Conservation (phyloP, 2,329 filamentous ascomycete species). For the Monosporascus ibericus region DNA sequence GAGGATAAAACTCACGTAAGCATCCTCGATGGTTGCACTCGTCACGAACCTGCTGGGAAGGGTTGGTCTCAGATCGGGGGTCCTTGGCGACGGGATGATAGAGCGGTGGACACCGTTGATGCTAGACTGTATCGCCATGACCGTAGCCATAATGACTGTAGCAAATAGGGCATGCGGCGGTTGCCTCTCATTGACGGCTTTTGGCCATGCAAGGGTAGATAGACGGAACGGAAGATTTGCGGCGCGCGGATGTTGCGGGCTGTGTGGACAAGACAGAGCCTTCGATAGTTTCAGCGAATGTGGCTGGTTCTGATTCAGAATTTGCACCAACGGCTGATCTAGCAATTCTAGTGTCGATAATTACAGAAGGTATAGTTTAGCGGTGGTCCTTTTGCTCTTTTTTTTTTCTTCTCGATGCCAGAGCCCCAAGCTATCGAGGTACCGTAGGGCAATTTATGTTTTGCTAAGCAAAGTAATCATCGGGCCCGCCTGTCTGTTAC, state of each 20-base stretch:
- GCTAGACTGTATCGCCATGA: slow-evolving; percentile 20
- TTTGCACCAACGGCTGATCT: not conserved
- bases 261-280: too few relatives aligned
- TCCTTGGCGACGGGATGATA: slow-evolving; percentile 20
- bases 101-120: slow-evolving; percentile 22
- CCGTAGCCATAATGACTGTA: slow-evolving; percentile 23
- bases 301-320: not conserved
- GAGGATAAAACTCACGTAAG: slow-evolving; percentile 79
- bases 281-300: not conserved
- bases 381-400: not conserved
- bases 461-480: too few relatives aligned
- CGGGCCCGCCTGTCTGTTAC: too few relatives aligned
- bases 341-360: not conserved
- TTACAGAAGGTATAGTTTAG: not conserved
- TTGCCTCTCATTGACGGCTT: slow-evolving; percentile 2
- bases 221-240: not conserved
- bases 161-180: slow-evolving; percentile 5
- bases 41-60: slow-evolving; percentile 65
- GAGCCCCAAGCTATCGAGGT: too few relatives aligned
- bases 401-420: not conserved
- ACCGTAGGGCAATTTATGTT: too few relatives aligned
- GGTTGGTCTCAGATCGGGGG: slow-evolving; percentile 20
- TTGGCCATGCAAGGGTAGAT: not conserved
- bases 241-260: not conserved
- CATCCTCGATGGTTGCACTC: slow-evolving; percentile 67